Base-by-base conservation (phyloP, 495 filamentous ascomycete genomes). In the Aspergillus sclerotiicarbonarius region DNA sequence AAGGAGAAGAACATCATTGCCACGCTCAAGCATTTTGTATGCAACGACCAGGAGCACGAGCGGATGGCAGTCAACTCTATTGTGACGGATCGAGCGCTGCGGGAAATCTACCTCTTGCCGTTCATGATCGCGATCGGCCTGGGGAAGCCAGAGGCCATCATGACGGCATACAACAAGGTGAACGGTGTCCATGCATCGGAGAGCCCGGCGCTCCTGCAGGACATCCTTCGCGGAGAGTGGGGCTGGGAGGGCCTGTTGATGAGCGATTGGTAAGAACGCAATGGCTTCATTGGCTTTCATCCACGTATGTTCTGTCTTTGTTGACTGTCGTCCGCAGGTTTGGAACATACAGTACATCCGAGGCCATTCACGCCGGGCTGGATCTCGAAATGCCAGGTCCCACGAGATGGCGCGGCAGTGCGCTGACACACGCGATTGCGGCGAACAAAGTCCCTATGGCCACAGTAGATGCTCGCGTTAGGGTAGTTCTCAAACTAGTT, bases 151-250 rank as follows among this genome's bases (percentile, higher is more conserved):
- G 78, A 74, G 33, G 82, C 84, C 1, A 74, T 90, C 33, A 91
- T 92, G 89, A 87, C 85, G 25, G 78, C 82, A 32, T 92, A 91
- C 60, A 91, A 90, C 56, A 84, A 86, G 49, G 77, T 92, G 30
- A 91, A 92, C 67, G 89, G 89, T 0, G 71, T 72, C 3, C 88
- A 89, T 64, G 85, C 83, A 15, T 82, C 81, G 60, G 85, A 88
- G 71, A 88, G 85, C 55, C 67, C 73, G 3, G 69, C 74, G 21
- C 59, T 89, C 2, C 60, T 91, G 4, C 74, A 80, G 25, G 73
- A 81, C 29, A 81, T 91, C 25, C 66, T 92, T 37, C 79, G 89
- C 18, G 77, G 80, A 7, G 88, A 91, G 64, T 90, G 86, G 87
- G 82, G 80, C 4, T 92, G 78, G 74, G 75, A 88, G 35, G 87